Evolutionary conservation across 345 rosid genomes (phyloP).

Genomic region (Brassica carinata): DNA sequence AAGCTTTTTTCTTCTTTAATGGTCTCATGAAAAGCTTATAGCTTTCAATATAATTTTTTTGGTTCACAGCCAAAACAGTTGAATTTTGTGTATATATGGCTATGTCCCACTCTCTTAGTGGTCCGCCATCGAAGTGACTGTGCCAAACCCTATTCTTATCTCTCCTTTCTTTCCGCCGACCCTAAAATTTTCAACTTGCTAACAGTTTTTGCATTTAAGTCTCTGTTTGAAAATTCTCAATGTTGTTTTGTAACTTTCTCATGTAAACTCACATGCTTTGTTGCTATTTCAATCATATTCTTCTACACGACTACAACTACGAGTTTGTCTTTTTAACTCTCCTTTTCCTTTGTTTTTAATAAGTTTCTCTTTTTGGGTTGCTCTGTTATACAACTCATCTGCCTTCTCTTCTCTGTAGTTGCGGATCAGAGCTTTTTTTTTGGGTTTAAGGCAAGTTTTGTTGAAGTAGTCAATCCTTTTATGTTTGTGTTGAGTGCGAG

Average conservation of each 20-base stretch:
- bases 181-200: constrained; percentile 31
- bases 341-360: background rate
- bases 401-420: constrained; percentile 13
- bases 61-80: constrained; percentile 38
- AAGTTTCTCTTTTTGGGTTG: constrained; percentile 20
- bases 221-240: constrained; percentile 35
- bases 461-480: background rate
- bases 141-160: constrained; percentile 39
- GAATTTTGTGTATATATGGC: constrained; percentile 15
- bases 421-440: constrained; percentile 33
- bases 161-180: constrained; percentile 32
- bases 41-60: constrained; percentile 8
- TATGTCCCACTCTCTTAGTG: constrained; percentile 44
- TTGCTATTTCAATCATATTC: constrained; percentile 24
- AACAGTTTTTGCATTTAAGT: constrained; percentile 36
- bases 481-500: constrained; percentile 6
- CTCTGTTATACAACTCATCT: constrained; percentile 24
- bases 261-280: constrained; percentile 35
- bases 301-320: constrained; percentile 17
- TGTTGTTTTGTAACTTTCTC: constrained; percentile 24
- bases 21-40: constrained; percentile 23
- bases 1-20: background rate
- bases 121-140: constrained; percentile 44
- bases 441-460: constrained; percentile 36
- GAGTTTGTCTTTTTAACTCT: constrained; percentile 1